phyloP scores from a whole-genome alignment of 805 yeast genomes.

The Barnettozyma siamensis region DNA sequence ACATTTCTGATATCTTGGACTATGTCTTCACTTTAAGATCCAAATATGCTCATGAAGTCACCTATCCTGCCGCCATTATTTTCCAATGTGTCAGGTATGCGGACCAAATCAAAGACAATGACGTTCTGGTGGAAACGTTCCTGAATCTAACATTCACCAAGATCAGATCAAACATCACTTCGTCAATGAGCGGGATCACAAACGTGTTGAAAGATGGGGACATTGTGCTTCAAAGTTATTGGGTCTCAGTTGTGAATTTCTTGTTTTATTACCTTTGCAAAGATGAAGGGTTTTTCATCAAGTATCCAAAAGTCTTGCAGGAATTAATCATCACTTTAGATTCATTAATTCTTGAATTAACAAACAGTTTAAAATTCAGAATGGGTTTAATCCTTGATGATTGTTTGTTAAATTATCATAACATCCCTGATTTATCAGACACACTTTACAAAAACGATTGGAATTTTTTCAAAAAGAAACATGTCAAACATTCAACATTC shows the following conservation, averaged over 20 bases:
- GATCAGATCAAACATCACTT: constrained; percentile 52
- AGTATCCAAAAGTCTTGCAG: constrained; percentile 55
- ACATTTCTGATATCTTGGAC: constrained; percentile 67
- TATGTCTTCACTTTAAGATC: constrained; percentile 57
- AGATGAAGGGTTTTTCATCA: constrained; percentile 51
- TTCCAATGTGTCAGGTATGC: constrained; percentile 70
- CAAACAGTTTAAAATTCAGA: constrained; percentile 59
- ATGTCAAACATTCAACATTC: constrained; percentile 42
- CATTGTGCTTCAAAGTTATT: constrained; percentile 69
- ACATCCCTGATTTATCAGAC: constrained; percentile 75
- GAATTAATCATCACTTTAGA: constrained; percentile 51
- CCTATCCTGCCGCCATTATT: constrained; percentile 61
- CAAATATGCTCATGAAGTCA: constrained; percentile 38
- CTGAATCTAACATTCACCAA: constrained; percentile 56
- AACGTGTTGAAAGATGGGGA: constrained; percentile 45
- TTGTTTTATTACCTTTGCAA: constrained; percentile 71
- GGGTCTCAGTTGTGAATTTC: constrained; percentile 79
- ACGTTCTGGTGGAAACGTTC: constrained; percentile 50
- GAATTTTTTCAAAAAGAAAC: constrained; percentile 46
- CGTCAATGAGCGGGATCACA: constrained; percentile 56
- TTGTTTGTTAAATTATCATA: constrained; percentile 68
- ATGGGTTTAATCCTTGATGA: constrained; percentile 53
- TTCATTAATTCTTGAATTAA: constrained; percentile 57
- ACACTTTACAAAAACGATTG: constrained; percentile 72
- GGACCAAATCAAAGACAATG: constrained; percentile 48